Percentiles rank a stretch among this genome's conserved stretches.
Conservation (phyloP, 2,329 filamentous ascomycete species). For the Fusarium sp. region DNA sequence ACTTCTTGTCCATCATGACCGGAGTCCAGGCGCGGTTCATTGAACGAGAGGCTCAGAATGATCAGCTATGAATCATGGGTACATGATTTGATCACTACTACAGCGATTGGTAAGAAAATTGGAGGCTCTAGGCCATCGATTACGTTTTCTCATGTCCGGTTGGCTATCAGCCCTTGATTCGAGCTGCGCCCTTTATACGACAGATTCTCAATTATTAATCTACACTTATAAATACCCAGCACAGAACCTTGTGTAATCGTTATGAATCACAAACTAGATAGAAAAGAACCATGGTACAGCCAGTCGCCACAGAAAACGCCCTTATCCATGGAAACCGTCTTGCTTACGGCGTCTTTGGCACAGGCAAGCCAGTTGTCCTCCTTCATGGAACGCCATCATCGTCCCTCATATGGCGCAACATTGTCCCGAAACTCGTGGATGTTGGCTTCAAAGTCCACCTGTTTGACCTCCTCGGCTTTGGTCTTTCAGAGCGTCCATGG, state of each 20-base stretch:
- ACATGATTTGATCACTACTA: no score
- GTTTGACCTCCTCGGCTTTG: conserved; percentile 48
- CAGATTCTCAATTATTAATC: conserved; percentile 30
- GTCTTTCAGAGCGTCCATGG: conserved; percentile 47
- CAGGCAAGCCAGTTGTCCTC: conserved; percentile 43
- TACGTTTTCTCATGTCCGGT: not conserved
- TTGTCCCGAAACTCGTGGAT: conserved; percentile 38
- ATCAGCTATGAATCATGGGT: no score
- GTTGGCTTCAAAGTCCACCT: conserved; percentile 42
- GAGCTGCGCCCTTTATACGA: conserved; percentile 32
- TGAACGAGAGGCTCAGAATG: not conserved
- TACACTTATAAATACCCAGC: conserved; percentile 5
- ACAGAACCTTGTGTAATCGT: rapidly evolving
- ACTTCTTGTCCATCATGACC: conserved; percentile 63
- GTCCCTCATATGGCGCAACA: conserved; percentile 48
- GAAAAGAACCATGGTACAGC: conserved; percentile 17
- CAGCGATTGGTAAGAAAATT: no score
- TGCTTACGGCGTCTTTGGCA: conserved; percentile 44
- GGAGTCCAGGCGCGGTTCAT: conserved; percentile 56
- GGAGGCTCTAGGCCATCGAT: not conserved
- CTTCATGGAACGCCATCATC: conserved; percentile 49
- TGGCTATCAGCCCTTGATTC: not conserved
- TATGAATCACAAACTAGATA: not conserved
- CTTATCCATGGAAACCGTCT: conserved; percentile 43
- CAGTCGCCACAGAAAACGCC: conserved; percentile 42